Conservation (phyloP, 2,329 filamentous ascomycete genomes). For the Neofusicoccum parvum region DNA sequence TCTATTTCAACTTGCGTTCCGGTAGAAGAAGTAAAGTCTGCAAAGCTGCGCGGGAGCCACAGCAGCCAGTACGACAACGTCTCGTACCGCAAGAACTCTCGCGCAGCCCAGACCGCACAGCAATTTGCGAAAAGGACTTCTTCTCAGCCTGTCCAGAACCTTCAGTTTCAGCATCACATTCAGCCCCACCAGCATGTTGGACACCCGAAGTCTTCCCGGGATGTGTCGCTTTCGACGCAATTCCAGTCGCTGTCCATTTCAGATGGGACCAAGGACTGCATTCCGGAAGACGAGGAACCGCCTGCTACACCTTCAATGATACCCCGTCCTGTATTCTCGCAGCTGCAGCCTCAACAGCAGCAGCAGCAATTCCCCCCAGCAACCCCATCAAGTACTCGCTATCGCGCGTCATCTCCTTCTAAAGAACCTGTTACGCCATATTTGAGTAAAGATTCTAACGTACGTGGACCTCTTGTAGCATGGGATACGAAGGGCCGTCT, state of each 20-base stretch:
- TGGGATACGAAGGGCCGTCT: constrained; percentile 81
- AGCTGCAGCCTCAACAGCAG: constrained; percentile 23
- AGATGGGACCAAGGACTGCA: neutral
- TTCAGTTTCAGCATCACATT: neutral
- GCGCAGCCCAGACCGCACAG: neutral
- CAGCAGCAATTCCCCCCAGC: neutral
- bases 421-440: constrained; percentile 43
- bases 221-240: constrained; percentile 10
- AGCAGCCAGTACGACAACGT: neutral
- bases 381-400: neutral
- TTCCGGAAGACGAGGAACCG: constrained; percentile 19
- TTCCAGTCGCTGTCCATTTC: constrained; percentile 7
- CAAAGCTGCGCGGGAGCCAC: neutral
- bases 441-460: constrained; percentile 75
- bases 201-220: constrained; percentile 2
- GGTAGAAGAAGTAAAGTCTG: neutral
- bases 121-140: neutral
- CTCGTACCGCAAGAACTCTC: neutral
- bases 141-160: neutral
- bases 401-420: constrained; percentile 8
- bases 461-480: constrained; percentile 58
- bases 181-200: neutral
- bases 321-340: constrained; percentile 20
- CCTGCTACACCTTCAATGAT: constrained; percentile 20
- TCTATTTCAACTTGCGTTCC: constrained; percentile 38